These are phyloP conservation scores for Whalleya microplaca DNA, from an alignment of 2,329 filamentous ascomycete species.

Conservation along the genomic window DNA sequence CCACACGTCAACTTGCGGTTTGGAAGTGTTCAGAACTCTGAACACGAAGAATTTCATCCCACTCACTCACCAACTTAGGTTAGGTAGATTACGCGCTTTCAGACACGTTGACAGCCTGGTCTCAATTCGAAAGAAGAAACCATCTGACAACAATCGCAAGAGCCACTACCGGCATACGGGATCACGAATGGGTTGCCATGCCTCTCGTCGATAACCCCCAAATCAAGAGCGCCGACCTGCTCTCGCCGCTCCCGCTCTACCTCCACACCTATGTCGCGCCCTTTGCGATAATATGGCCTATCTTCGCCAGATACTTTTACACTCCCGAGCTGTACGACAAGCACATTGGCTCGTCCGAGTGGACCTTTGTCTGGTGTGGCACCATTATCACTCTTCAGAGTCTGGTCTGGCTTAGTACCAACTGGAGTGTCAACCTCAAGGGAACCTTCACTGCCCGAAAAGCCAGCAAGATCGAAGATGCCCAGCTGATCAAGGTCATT, in stretches of 20 bases:
- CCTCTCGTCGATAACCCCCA: constrained; percentile 89
- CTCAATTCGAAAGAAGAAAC: not conserved
- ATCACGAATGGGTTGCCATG: constrained; percentile 55
- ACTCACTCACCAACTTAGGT: no score
- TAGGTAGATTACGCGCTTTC: not conserved
- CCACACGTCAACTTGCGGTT: not conserved
- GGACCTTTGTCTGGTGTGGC: constrained; percentile 95
- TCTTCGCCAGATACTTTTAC: constrained; percentile 88
- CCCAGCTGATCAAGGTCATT: constrained; percentile 88
- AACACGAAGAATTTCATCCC: not conserved
- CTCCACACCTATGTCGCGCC: constrained; percentile 93
- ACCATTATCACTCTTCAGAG: constrained; percentile 86
- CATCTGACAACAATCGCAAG: not conserved
- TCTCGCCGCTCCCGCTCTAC: constrained; percentile 80
- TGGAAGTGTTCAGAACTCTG: not conserved
- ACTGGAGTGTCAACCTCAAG: constrained; percentile 92
- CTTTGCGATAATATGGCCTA: constrained; percentile 87
- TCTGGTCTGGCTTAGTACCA: constrained; percentile 91
- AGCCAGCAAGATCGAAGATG: constrained; percentile 71
- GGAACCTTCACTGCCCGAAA: constrained; percentile 79
- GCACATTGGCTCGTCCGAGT: constrained; percentile 92
- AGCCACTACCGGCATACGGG: constrained; percentile 7
- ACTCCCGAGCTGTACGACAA: constrained; percentile 82
- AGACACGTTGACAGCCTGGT: not conserved
- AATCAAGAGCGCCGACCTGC: constrained; percentile 84